Conservation (phyloP, 2,329 filamentous ascomycete genomes). For the Ophiognomonia clavigignenti-juglandacearum region DNA sequence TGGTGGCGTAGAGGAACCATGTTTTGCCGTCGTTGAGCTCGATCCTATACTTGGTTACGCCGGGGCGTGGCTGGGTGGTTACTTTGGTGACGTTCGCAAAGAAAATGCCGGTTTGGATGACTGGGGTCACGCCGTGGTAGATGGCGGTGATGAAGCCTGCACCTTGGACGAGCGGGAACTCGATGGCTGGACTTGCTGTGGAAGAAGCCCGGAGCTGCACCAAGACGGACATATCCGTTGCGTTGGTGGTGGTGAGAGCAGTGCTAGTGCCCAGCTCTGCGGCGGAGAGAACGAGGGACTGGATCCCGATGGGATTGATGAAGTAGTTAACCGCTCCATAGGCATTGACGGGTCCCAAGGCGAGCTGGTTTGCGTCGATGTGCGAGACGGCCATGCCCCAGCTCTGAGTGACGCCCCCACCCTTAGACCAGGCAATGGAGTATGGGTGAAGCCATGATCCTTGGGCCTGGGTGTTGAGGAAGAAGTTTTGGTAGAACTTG, state of each 20-base stretch:
- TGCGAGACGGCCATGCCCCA: conserved; percentile 79
- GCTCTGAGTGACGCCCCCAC: conserved; percentile 56
- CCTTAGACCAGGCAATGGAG: conserved; percentile 62
- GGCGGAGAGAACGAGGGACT: conserved; percentile 77
- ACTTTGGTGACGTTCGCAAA: conserved; percentile 63
- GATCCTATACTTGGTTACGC: conserved; percentile 72
- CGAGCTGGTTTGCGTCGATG: conserved; percentile 60
- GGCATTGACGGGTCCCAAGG: conserved; percentile 56
- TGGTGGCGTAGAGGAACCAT: conserved; percentile 78
- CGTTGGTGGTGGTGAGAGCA: conserved; percentile 45
- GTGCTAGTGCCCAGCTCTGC: conserved; percentile 63
- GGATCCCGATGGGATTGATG: conserved; percentile 75
- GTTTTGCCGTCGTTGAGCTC: conserved; percentile 64
- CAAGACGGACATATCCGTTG: conserved; percentile 57
- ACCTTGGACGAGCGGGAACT: conserved; percentile 81
- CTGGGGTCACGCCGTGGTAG: conserved; percentile 66
- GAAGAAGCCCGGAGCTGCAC: conserved; percentile 58
- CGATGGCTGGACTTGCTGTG: conserved; percentile 56
- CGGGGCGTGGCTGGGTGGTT: conserved; percentile 51
- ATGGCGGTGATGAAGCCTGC: conserved; percentile 81
- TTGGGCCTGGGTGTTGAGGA: conserved; percentile 65
- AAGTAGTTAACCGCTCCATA: conserved; percentile 66
- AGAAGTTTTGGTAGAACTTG: conserved; percentile 79
- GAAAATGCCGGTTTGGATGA: conserved; percentile 69
- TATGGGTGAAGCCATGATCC: conserved; percentile 75